Conservation (phyloP, 495 filamentous ascomycete species). For the Penicillium mononematosum region DNA sequence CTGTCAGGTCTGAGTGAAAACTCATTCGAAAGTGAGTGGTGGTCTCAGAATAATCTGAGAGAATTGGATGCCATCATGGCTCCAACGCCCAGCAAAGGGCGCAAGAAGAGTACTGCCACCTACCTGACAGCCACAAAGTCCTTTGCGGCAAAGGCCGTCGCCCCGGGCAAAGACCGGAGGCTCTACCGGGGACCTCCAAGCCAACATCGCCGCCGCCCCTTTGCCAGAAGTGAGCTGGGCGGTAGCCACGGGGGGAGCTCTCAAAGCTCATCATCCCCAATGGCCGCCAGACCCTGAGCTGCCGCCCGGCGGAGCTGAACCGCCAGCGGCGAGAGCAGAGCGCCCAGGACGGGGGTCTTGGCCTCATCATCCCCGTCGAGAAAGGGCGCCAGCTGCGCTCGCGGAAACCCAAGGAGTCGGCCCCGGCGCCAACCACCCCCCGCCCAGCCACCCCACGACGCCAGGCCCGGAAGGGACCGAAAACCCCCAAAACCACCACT, state of each 20-base stretch:
- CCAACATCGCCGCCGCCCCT: conserved; percentile 52
- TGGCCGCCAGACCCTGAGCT: conserved; percentile 68
- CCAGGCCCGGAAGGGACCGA: neutral
- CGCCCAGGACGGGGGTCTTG: neutral
- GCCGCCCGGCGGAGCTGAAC: conserved; percentile 65
- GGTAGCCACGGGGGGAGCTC: conserved; percentile 71
- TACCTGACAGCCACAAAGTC: conserved; percentile 76
- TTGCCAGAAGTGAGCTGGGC: conserved; percentile 82
- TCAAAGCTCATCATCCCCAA: conserved; percentile 78
- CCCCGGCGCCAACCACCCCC: neutral
- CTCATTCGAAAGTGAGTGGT: conserved; percentile 56
- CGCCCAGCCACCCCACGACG: conserved; percentile 1
- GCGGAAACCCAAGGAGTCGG: conserved; percentile 5
- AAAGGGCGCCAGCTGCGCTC: conserved; percentile 1
- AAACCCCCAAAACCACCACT: neutral
- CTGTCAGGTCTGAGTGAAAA: conserved; percentile 67
- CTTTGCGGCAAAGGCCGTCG: conserved; percentile 70
- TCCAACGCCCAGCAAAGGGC: conserved; percentile 51
- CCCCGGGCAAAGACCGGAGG: conserved; percentile 54
- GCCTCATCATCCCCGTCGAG: neutral
- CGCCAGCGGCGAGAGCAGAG: conserved; percentile 4
- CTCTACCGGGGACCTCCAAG: conserved; percentile 36
- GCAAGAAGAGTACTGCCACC: conserved; percentile 55
- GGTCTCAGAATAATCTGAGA: conserved; percentile 65
- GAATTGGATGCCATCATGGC: conserved; percentile 57